phyloP scores from a whole-genome alignment of 2,329 filamentous ascomycete species.

The Exophiala xenobiotica region DNA sequence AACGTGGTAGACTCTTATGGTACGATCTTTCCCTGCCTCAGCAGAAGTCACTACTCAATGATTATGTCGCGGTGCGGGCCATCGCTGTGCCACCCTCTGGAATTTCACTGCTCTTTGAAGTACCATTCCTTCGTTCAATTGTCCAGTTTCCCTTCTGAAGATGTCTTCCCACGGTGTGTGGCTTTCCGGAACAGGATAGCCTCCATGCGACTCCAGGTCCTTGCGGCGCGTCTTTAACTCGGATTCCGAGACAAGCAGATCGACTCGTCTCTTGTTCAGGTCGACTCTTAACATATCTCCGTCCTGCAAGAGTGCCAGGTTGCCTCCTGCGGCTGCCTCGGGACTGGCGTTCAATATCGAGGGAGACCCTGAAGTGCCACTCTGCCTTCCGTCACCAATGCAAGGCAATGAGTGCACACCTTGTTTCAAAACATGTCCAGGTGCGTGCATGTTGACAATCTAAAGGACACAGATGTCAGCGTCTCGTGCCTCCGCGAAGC shows the following conservation, averaged over 20 bases:
- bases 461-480: no score
- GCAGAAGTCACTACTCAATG: conserved; percentile 34
- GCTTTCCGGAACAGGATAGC: conserved; percentile 42
- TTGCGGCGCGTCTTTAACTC: conserved; percentile 44
- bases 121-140: conserved; percentile 51
- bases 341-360: conserved; percentile 58
- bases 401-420: conserved; percentile 51
- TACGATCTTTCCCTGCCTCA: neutral
- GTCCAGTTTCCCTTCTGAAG: conserved; percentile 48
- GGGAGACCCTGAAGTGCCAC: conserved; percentile 55
- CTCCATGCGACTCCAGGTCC: conserved; percentile 40
- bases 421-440: conserved; percentile 45
- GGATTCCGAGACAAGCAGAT: conserved; percentile 46
- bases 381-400: conserved; percentile 57
- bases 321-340: conserved; percentile 56
- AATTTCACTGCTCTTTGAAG: conserved; percentile 48
- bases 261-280: conserved; percentile 49
- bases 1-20: neutral
- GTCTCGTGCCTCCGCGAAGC: no score
- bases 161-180: conserved; percentile 55
- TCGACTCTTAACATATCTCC: conserved; percentile 54
- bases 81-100: conserved; percentile 47
- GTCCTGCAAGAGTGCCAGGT: conserved; percentile 51
- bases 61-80: conserved; percentile 46
- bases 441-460: conserved; percentile 55